Evolutionary conservation across 352 stramenopile species (phyloP).

Genomic region (Globisporangium radiosum): DNA sequence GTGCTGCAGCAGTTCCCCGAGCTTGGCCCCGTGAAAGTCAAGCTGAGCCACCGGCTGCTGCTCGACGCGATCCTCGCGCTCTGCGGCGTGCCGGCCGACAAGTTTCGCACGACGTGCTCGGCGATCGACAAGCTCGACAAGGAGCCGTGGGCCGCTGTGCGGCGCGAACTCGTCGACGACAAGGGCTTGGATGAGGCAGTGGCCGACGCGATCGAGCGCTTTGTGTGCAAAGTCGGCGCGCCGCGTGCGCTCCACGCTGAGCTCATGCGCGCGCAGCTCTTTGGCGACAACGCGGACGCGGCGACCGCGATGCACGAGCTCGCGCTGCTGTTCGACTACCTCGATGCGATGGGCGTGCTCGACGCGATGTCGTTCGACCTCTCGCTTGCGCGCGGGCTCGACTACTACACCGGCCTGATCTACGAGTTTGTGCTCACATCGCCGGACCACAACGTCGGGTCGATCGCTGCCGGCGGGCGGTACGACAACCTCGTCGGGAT

Average conservation of each 20-base stretch:
- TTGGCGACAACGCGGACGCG: conserved; percentile 87
- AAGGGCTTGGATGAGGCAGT: conserved; percentile 91
- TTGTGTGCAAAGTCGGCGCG: conserved; percentile 89
- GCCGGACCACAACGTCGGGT: conserved; percentile 90
- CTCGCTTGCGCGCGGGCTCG: conserved; percentile 93
- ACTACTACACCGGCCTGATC: conserved; percentile 99
- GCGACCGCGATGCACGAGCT: conserved; percentile 90
- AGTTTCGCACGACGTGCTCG: conserved; percentile 97
- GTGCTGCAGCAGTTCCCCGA: conserved; percentile 83
- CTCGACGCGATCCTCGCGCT: conserved; percentile 97
- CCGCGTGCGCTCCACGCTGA: conserved; percentile 83
- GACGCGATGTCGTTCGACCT: conserved; percentile 95
- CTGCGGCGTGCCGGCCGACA: conserved; percentile 94
- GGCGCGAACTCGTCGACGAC: conserved; percentile 95
- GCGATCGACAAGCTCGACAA: conserved; percentile 99
- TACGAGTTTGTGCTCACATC: conserved; percentile 97
- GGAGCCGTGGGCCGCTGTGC: conserved; percentile 89
- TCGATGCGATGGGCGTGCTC: conserved; percentile 96
- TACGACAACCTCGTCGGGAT: conserved; percentile 99
- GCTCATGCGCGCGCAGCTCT: conserved; percentile 73
- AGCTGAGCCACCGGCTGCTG: conserved; percentile 96
- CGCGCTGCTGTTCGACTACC: conserved; percentile 94
- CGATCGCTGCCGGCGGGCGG: conserved; percentile 94
- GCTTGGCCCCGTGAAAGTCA: conserved; percentile 92
- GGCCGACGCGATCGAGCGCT: conserved; percentile 93